Base-by-base conservation (phyloP, 352 stramenopile genomes). In the Pythium periplocum region DNA sequence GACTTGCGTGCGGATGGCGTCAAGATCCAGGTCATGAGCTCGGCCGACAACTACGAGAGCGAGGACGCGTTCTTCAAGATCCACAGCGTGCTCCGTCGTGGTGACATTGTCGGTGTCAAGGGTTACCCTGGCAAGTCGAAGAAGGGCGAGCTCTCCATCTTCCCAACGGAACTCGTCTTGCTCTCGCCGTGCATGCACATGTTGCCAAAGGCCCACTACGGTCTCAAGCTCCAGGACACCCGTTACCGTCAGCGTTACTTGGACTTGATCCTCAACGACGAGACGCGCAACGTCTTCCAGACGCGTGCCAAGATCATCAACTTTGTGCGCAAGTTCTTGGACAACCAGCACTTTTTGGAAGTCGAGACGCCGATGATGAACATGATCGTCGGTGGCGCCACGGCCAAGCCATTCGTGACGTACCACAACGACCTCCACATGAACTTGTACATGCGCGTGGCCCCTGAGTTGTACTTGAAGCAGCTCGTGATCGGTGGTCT, bases 281-380 rank as follows among this genome's bases (percentile, higher is more conserved):
- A 91, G 43, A 95, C 96, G 6, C 77, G 93, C 39, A 70, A 91
- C 1, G 96, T 97, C 5, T 99, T 99, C 67, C 71, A 95, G 45
- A 97, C 91, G 51, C 82, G 92, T 41, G 83, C 86, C 37, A 90
- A 93, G 73, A 98, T 98, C 50, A 97, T 97, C 39, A 96, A 95
- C 41, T 90, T 88, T 47, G 89, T 98, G 30, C 87, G 96, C 39
- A 76, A 87, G 39, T 90, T 96, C 44, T 68, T 99, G n/a, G 93
- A 99, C 65, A 69, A 88, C 4, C 78, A 78, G 44, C 73, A 92
- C 38, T 99, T 99, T 64, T 67, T 99, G 38, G 97, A 99, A 73
- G 97, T 99, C 48, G 97, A 99, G 73, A 99, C 96, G 48, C 96
- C 97, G 2, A 97, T 98, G 57, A 87, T 99, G 73, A 96, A 98